Conservation (phyloP, 768 basidiomycete species). For the Rhodotorula babjevae region DNA sequence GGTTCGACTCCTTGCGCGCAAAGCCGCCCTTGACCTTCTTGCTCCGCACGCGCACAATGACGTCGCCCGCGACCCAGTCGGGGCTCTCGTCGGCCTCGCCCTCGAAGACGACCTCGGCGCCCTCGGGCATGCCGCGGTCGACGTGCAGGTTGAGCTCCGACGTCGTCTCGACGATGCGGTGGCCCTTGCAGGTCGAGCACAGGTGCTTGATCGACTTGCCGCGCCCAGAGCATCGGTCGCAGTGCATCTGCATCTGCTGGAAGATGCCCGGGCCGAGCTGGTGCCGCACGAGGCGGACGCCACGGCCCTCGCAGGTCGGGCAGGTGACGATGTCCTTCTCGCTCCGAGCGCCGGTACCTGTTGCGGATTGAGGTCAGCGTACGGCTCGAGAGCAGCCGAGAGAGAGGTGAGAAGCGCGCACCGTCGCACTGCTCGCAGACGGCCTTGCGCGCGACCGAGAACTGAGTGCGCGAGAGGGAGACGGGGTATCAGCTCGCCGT, state of each 20-base stretch:
- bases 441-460: conserved; percentile 83
- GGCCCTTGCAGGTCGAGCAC: conserved; percentile 77
- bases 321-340: conserved; percentile 60
- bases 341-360: conserved; percentile 83
- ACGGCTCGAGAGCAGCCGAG: no score
- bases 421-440: conserved; percentile 90
- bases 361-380: no score
- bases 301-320: conserved; percentile 72
- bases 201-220: conserved; percentile 69
- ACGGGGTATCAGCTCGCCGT: neutral
- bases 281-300: conserved; percentile 77
- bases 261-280: conserved; percentile 58
- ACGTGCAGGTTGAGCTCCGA: conserved; percentile 82
- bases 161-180: conserved; percentile 47
- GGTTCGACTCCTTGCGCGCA: conserved; percentile 78
- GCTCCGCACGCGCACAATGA: conserved; percentile 77
- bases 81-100: conserved; percentile 95
- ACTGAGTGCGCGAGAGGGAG: conserved; percentile 52
- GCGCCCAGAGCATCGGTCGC: conserved; percentile 58
- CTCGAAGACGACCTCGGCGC: conserved; percentile 84
- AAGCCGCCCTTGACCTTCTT: conserved; percentile 72
- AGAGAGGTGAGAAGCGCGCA: neutral
- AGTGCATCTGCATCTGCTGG: conserved; percentile 49
- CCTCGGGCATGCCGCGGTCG: conserved; percentile 82
- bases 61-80: conserved; percentile 93